Evolutionary conservation across 1,139 yeast species (phyloP).

Genomic region (Yamadazyma triangularis): DNA sequence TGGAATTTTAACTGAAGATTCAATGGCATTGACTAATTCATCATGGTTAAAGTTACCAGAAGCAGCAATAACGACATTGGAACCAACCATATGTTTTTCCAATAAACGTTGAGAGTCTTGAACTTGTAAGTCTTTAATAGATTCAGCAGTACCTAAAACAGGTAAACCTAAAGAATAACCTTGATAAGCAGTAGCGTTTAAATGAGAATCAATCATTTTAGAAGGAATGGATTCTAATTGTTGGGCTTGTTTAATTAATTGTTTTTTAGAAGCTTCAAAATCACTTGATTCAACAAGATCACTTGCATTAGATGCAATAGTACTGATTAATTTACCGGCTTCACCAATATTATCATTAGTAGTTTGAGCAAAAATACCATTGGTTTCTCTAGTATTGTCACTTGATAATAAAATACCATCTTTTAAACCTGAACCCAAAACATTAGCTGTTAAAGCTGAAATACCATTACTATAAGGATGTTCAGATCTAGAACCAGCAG

Average conservation of each 20-base stretch:
- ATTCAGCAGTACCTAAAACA: constrained; percentile 64
- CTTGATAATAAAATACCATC: constrained; percentile 46
- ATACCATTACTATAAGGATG: constrained; percentile 79
- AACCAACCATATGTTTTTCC: constrained; percentile 51
- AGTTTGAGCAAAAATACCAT: constrained; percentile 51
- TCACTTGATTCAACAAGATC: constrained; percentile 31
- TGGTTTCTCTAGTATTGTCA: constrained; percentile 46
- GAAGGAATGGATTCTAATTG: constrained; percentile 44
- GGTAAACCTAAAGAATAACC: constrained; percentile 78
- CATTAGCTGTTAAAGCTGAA: constrained; percentile 56
- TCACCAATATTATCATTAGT: constrained; percentile 39
- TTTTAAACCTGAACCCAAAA: constrained; percentile 38
- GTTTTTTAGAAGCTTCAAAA: constrained; percentile 29
- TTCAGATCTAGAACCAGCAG: constrained; percentile 77
- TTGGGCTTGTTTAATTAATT: constrained; percentile 35
- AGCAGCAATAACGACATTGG: constrained; percentile 67
- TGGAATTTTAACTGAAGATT: constrained; percentile 42
- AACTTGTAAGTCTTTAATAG: constrained; percentile 51
- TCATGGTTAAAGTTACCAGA: constrained; percentile 72
- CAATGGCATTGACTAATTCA: constrained; percentile 60
- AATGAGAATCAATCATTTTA: constrained; percentile 61
- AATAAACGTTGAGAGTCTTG: constrained; percentile 57
- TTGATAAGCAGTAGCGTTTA: constrained; percentile 79
- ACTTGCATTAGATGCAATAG: constrained; percentile 31
- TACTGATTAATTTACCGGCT: constrained; percentile 38